Evolutionary conservation across 371 early-diverging fungal species (phyloP).

Genomic region (Rhizopus stolonifer): DNA sequence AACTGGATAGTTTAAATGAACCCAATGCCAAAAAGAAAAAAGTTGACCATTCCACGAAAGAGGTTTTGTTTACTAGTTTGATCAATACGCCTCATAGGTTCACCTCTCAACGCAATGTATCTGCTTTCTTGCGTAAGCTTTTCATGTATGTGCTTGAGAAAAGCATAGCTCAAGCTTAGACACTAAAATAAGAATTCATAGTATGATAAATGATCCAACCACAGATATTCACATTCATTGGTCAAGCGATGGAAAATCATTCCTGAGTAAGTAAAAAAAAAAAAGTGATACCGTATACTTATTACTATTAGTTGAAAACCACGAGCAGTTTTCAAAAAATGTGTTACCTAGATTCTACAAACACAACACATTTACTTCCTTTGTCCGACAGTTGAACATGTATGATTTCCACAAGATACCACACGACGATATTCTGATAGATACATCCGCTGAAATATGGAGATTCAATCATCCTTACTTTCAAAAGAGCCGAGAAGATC

Average conservation of each 20-base stretch:
- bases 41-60: neutral
- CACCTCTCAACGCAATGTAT: constrained; percentile 55
- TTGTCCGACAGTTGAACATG: constrained; percentile 88
- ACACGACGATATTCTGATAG: too few species aligned
- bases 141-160: constrained; percentile 54
- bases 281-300: neutral
- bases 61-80: neutral
- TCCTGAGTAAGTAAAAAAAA: constrained; percentile 44
- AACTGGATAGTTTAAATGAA: too few species aligned
- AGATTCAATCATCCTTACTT: constrained; percentile 58
- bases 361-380: constrained; percentile 80
- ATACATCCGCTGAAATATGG: constrained; percentile 44
- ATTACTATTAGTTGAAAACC: constrained; percentile 46
- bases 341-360: constrained; percentile 78
- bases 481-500: constrained; percentile 50
- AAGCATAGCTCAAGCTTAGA: too few species aligned
- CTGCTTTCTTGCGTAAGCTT: constrained; percentile 86
- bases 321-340: constrained; percentile 77
- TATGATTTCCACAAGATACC: constrained; percentile 71
- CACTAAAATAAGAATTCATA: constrained; percentile 17
- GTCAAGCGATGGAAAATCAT: constrained; percentile 74
- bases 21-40: neutral
- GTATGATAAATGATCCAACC: constrained; percentile 68
- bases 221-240: constrained; percentile 71
- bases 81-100: constrained; percentile 3